Evolutionary conservation across 2,329 filamentous ascomycete species (phyloP), one percentile per base, ranked within the genome.

Genomic region (Diaporthe helianthi): DNA sequence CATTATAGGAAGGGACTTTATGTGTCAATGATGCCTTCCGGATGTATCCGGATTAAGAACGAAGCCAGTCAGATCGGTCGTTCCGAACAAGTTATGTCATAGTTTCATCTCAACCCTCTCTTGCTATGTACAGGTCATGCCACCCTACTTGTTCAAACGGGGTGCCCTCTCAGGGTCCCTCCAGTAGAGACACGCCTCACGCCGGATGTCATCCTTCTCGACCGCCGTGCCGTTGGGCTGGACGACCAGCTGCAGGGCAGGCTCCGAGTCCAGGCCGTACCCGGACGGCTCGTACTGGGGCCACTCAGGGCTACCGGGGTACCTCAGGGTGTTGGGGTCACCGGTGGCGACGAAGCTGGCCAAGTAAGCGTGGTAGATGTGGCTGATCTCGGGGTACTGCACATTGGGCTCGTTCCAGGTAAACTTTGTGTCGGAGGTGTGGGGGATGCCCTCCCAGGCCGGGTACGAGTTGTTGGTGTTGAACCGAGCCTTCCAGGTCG

Each of bases 401-500:
- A 76, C 73, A 2, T 70, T 72, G 0, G 78, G 75, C 31, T 80
- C 80, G 46, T 79, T 72, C 80, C 80, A 82, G 0, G 79, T 78
- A 65, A 80, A 81, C 7, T 67, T 73, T 0, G 75, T 75, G 65
- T 82, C 80, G 1, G 80, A 76, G 0, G 77, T 78, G 46, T 82
- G 80, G 0, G 80, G 80, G 52, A 82, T 79, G 0, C 80, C 80
- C 9, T 76, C 73, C 78, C 80, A 81, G 0, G 73, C 72, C 7
- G 79, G 76, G 22, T 72, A 76, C 29, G 70, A 75, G 49, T 79
- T 76, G 44, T 78, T 79, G 1, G 80, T 80, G 71, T 80, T 79
- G 74, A 81, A 82, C 3, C 79, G 77, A 12, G 76, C 67, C 61
- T 80, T 81, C 79, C 79, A 82, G 0, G 76, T 79, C 0, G 80